phyloP scores from a whole-genome alignment of 805 yeast species.

The Wickerhamiella occidentalis region DNA sequence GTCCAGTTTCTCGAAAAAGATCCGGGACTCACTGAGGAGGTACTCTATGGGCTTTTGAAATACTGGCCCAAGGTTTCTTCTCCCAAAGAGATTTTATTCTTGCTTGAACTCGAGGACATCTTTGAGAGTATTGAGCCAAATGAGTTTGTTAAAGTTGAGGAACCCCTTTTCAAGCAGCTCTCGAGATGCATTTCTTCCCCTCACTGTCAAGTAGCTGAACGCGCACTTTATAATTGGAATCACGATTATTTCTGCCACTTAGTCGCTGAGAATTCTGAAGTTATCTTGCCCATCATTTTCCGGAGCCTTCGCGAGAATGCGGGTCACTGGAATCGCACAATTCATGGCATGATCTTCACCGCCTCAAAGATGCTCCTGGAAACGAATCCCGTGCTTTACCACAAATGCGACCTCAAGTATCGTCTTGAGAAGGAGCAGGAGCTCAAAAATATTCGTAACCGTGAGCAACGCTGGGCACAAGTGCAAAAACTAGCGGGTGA shows the following conservation, averaged over 20 bases:
- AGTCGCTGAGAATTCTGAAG: conserved; percentile 80
- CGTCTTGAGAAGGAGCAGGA: conserved; percentile 69
- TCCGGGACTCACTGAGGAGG: conserved; percentile 84
- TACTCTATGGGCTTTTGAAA: conserved; percentile 81
- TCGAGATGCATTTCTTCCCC: conserved; percentile 89
- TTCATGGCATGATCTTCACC: conserved; percentile 78
- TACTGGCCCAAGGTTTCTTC: conserved; percentile 96
- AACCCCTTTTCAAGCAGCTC: conserved; percentile 85
- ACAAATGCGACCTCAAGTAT: conserved; percentile 81
- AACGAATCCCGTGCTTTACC: conserved; percentile 79
- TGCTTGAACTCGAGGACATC: conserved; percentile 92
- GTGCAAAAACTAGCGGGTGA: conserved; percentile 4
- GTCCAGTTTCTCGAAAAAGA: conserved; percentile 95
- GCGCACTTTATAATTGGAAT: conserved; percentile 86
- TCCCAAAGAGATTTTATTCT: conserved; percentile 90
- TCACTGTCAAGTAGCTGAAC: conserved; percentile 95
- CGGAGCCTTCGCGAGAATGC: conserved; percentile 75
- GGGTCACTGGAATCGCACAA: conserved; percentile 86
- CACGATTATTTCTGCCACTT: conserved; percentile 85
- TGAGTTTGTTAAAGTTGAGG: conserved; percentile 83
- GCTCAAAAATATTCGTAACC: conserved; percentile 42
- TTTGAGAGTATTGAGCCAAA: conserved; percentile 91
- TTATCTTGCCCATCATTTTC: conserved; percentile 81
- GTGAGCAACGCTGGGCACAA: conserved; percentile 46
- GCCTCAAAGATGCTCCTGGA: conserved; percentile 89